These are phyloP conservation scores for Penicillium sp. DNA, from an alignment of 2,329 filamentous ascomycete genomes.

Conservation along the genomic window DNA sequence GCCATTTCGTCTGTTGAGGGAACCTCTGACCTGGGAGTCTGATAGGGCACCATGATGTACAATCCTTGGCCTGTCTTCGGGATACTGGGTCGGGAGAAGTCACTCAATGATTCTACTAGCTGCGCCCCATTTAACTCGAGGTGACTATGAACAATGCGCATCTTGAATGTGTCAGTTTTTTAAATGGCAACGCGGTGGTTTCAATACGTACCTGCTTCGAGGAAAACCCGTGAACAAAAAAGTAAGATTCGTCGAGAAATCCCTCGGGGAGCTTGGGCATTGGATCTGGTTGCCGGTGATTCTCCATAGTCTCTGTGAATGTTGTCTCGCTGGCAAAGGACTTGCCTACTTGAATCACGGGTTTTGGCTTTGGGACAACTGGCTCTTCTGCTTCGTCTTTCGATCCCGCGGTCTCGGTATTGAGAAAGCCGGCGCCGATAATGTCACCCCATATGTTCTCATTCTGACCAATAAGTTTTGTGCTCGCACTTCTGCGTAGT, in stretches of 20 bases:
- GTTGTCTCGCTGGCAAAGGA: conserved; percentile 42
- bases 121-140: conserved; percentile 43
- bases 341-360: conserved; percentile 33
- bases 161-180: conserved; percentile 26
- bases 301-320: conserved; percentile 28
- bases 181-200: not conserved
- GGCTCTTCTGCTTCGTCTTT: conserved; percentile 27
- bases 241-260: conserved; percentile 55
- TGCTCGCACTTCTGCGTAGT: conserved; percentile 80
- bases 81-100: conserved; percentile 35
- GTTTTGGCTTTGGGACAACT: conserved; percentile 15
- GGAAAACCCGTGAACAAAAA: conserved; percentile 61
- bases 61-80: conserved; percentile 34
- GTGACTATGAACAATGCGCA: conserved; percentile 40
- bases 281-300: conserved; percentile 18
- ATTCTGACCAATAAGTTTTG: conserved; percentile 74
- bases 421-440: conserved; percentile 51
- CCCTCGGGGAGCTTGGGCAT: conserved; percentile 41
- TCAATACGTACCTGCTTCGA: conserved; percentile 46
- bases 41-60: conserved; percentile 43
- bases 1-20: conserved; percentile 42
- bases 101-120: conserved; percentile 34
- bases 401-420: conserved; percentile 25
- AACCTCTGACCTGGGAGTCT: conserved; percentile 31
- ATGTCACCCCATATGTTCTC: conserved; percentile 91